A percentile compares a stretch with the other conserved stretches of the same genome.
phyloP scores from a whole-genome alignment of 768 basidiomycete genomes.

The Fistulinella prunicolor region DNA sequence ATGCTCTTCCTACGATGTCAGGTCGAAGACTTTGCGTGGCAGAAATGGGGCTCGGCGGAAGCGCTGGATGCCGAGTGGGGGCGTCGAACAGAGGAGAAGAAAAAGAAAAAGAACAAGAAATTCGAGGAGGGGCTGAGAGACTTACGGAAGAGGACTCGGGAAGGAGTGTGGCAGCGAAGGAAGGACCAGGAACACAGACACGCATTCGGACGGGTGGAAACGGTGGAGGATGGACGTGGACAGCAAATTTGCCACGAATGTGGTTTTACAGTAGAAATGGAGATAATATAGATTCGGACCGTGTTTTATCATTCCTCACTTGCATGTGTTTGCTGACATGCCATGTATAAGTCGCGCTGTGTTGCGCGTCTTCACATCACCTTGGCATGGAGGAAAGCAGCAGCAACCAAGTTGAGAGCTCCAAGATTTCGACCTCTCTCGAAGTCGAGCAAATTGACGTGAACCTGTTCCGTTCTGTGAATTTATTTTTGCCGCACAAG shows the following conservation, averaged over 20 bases:
- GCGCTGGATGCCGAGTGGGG: constrained; percentile 88
- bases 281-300: constrained; percentile 56
- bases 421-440: constrained; percentile 67
- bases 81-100: constrained; percentile 74
- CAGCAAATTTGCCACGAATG: constrained; percentile 84
- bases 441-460: constrained; percentile 78
- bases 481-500: constrained; percentile 57
- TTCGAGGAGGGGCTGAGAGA: constrained; percentile 90
- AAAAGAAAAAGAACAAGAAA: constrained; percentile 88
- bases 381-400: constrained; percentile 37
- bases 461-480: constrained; percentile 76
- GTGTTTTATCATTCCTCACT: neutral
- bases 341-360: neutral
- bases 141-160: constrained; percentile 78
- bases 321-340: neutral
- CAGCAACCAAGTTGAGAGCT: constrained; percentile 55
- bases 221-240: constrained; percentile 49
- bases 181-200: constrained; percentile 90
- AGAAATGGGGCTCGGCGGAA: constrained; percentile 96
- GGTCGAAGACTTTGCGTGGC: constrained; percentile 95
- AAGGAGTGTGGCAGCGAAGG: constrained; percentile 85
- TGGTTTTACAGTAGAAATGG: constrained; percentile 89
- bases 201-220: constrained; percentile 62
- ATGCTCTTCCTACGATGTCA: constrained; percentile 95
- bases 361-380: neutral